phyloP scores from a whole-genome alignment of 2,329 filamentous ascomycete genomes.

The Magnaporthiopsis rhizophila region DNA sequence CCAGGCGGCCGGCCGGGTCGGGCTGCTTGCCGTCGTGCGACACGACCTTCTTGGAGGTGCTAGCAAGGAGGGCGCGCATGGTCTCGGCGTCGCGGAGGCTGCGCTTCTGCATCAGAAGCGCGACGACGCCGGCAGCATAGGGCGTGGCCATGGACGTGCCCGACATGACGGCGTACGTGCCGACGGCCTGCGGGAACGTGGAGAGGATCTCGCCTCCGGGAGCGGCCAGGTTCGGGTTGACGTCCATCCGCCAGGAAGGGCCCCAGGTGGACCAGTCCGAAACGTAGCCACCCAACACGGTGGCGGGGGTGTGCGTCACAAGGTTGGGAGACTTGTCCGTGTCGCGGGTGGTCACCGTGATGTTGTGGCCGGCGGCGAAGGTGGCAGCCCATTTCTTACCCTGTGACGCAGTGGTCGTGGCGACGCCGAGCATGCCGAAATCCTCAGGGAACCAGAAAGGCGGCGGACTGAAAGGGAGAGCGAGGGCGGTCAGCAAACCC shows the following conservation, averaged over 20 bases:
- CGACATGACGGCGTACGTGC: constrained; percentile 28
- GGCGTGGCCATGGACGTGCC: constrained; percentile 44
- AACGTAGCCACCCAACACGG: constrained; percentile 33
- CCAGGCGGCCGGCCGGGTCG: constrained; percentile 1
- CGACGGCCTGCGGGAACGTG: constrained; percentile 29
- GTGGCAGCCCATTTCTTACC: constrained; percentile 20
- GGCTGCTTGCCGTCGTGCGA: neutral
- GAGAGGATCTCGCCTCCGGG: constrained; percentile 37
- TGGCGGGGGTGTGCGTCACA: constrained; percentile 29
- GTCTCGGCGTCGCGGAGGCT: constrained; percentile 15
- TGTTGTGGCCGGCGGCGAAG: constrained; percentile 19
- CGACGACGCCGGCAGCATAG: constrained; percentile 34
- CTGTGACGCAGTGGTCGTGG: constrained; percentile 9
- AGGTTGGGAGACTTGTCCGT: constrained; percentile 20
- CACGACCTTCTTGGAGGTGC: constrained; percentile 4
- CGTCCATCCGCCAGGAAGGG: neutral
- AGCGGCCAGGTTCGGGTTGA: constrained; percentile 33
- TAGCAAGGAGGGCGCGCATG: neutral
- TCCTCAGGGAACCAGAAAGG: neutral
- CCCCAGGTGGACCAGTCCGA: constrained; percentile 24
- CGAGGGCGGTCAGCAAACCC: neutral
- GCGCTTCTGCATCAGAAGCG: constrained; percentile 25
- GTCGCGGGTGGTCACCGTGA: constrained; percentile 7
- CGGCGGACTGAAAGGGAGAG: neutral
- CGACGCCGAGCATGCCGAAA: neutral